Percentiles rank a stretch among this genome's conserved stretches.
Conservation (phyloP, 2,329 filamentous ascomycete species). For the Elsinoe arachidis region DNA sequence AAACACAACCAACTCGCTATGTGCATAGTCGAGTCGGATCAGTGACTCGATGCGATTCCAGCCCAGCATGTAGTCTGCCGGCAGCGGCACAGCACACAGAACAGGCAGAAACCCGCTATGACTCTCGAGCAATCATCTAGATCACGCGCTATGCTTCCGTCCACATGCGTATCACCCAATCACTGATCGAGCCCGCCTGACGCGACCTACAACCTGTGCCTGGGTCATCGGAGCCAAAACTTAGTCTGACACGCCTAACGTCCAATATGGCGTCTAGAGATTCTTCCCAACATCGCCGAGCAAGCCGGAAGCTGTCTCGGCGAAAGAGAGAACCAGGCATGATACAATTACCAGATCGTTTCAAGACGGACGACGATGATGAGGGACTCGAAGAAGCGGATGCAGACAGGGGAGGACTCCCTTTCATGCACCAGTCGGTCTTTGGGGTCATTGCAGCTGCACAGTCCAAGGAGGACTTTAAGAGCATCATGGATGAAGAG, state of each 20-base stretch:
- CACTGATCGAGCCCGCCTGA: constrained; percentile 7
- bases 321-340: constrained; percentile 9
- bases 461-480: constrained; percentile 73
- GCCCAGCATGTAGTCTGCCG: constrained; percentile 10
- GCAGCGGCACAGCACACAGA: background rate
- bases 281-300: constrained; percentile 10
- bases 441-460: constrained; percentile 88
- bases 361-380: constrained; percentile 24
- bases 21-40: background rate
- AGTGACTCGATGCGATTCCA: background rate
- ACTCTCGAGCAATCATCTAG: constrained; percentile 7
- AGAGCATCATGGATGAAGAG: constrained; percentile 32
- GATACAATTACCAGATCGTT: constrained; percentile 20
- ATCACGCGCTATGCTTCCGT: constrained; percentile 8
- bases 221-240: background rate
- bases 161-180: constrained; percentile 4
- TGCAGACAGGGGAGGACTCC: constrained; percentile 41
- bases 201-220: background rate
- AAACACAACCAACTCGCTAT: background rate
- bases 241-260: background rate
- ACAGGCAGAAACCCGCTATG: constrained; percentile 11
- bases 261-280: constrained; percentile 10
- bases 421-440: constrained; percentile 86
- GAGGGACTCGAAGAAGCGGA: constrained; percentile 41
- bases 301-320: constrained; percentile 9